A percentile compares a stretch with the other conserved stretches of the same genome.
phyloP scores from a whole-genome alignment of 1,139 yeast genomes.

The Sugiyamaella japonica region DNA sequence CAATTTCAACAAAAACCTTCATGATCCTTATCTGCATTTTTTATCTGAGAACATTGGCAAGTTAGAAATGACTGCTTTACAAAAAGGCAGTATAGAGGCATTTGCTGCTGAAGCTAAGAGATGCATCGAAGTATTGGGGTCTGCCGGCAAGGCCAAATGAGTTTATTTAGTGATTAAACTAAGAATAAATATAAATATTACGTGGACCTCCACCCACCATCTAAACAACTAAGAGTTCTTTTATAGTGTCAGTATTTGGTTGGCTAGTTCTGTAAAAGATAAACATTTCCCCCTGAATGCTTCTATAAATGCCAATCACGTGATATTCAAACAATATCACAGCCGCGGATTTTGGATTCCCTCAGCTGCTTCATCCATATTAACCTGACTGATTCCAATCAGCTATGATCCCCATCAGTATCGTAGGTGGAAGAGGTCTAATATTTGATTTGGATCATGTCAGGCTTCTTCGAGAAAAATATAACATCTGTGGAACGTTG shows the following conservation, averaged over 20 bases:
- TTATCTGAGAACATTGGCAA: slow-evolving; percentile 22
- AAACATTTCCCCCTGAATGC: too few relatives aligned
- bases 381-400: neutral
- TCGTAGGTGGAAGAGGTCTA: slow-evolving; percentile 52
- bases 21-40: slow-evolving; percentile 26
- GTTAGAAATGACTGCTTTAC: slow-evolving; percentile 29
- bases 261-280: too few relatives aligned
- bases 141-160: slow-evolving; percentile 25
- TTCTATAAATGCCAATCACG: too few relatives aligned
- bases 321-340: too few relatives aligned
- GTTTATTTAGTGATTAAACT: neutral
- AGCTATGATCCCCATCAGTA: slow-evolving; percentile 38
- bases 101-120: slow-evolving; percentile 28
- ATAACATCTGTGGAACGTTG: slow-evolving; percentile 68
- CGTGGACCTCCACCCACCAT: too few relatives aligned
- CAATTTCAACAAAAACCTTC: slow-evolving; percentile 30
- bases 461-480: slow-evolving; percentile 51
- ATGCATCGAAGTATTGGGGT: slow-evolving; percentile 24
- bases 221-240: too few relatives aligned
- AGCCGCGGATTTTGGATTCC: too few relatives aligned
- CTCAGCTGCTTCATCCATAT: too few relatives aligned
- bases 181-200: neutral
- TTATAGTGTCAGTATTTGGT: too few relatives aligned
- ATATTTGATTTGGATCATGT: slow-evolving; percentile 56
- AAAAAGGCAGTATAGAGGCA: slow-evolving; percentile 25